phyloP scores from a whole-genome alignment of 495 filamentous ascomycete species.

The Lichina pygmaea region DNA sequence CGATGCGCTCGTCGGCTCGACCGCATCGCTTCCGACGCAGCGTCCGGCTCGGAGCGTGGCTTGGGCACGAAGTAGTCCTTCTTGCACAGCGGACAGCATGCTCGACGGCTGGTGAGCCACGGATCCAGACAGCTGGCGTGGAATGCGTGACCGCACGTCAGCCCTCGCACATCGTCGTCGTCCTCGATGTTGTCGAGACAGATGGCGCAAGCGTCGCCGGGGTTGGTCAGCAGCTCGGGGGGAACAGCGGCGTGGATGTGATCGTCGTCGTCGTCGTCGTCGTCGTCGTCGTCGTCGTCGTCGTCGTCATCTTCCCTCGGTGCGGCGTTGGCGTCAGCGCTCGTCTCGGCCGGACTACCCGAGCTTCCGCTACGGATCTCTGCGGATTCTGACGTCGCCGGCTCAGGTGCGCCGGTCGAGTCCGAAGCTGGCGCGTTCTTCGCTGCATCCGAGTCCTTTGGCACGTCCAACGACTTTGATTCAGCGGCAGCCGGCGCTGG shows the following conservation, averaged over 20 bases:
- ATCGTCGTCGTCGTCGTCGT: slow-evolving; percentile 60
- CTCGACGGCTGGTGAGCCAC: slow-evolving; percentile 77
- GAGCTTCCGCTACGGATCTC: background rate
- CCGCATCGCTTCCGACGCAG: background rate
- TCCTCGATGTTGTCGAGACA: slow-evolving; percentile 86
- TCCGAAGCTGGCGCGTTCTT: background rate
- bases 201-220: slow-evolving; percentile 92
- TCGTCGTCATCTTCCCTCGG: background rate
- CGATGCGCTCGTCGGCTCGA: slow-evolving; percentile 1
- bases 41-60: slow-evolving; percentile 27
- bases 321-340: background rate
- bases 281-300: slow-evolving; percentile 21
- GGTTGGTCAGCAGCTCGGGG: slow-evolving; percentile 53
- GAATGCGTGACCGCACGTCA: slow-evolving; percentile 91
- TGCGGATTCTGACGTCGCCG: background rate
- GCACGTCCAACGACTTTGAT: background rate
- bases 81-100: slow-evolving; percentile 94
- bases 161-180: slow-evolving; percentile 78
- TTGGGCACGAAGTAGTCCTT: slow-evolving; percentile 87
- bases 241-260: slow-evolving; percentile 62
- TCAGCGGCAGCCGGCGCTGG: background rate
- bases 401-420: background rate
- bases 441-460: background rate
- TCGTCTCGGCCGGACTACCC: background rate
- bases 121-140: slow-evolving; percentile 85